A percentile compares a stretch with the other conserved stretches of the same genome.
These are phyloP conservation scores for Gloeopeniophorella convolvens DNA, from an alignment of 768 basidiomycete species.

Conservation along the genomic window DNA sequence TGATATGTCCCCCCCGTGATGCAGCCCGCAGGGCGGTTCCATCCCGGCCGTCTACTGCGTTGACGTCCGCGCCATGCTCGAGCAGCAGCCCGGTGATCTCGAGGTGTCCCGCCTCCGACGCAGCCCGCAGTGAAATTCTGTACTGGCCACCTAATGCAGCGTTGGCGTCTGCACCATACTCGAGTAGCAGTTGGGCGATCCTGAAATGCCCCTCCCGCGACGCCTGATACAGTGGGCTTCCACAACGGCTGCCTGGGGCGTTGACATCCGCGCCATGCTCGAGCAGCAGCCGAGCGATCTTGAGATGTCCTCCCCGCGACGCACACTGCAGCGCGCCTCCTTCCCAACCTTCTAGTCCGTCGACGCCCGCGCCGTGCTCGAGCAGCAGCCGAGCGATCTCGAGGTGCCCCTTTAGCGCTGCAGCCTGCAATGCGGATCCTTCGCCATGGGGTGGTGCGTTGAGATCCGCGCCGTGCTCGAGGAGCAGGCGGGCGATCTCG, in stretches of 20 bases:
- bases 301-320: too few relatives aligned
- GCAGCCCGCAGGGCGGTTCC: too few relatives aligned
- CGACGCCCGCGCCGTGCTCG: background rate
- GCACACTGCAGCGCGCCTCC: too few relatives aligned
- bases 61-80: background rate
- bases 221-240: slow-evolving; percentile 1
- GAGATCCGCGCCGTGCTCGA: background rate
- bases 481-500: background rate
- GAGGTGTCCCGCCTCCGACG: background rate
- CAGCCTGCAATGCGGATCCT: background rate
- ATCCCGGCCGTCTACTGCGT: too few relatives aligned
- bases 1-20: too few relatives aligned
- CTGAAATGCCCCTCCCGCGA: background rate
- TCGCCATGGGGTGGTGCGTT: background rate
- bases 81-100: background rate
- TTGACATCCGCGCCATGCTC: too few relatives aligned
- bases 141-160: too few relatives aligned
- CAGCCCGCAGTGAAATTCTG: too few relatives aligned
- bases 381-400: background rate
- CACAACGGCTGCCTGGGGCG: too few relatives aligned
- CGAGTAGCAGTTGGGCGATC: background rate
- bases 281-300: too few relatives aligned
- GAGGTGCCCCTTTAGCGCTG: background rate
- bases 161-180: too few relatives aligned
- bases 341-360: too few relatives aligned